Evolutionary conservation across 2,329 filamentous ascomycete species (phyloP).

Genomic region (Hortaea werneckii): DNA sequence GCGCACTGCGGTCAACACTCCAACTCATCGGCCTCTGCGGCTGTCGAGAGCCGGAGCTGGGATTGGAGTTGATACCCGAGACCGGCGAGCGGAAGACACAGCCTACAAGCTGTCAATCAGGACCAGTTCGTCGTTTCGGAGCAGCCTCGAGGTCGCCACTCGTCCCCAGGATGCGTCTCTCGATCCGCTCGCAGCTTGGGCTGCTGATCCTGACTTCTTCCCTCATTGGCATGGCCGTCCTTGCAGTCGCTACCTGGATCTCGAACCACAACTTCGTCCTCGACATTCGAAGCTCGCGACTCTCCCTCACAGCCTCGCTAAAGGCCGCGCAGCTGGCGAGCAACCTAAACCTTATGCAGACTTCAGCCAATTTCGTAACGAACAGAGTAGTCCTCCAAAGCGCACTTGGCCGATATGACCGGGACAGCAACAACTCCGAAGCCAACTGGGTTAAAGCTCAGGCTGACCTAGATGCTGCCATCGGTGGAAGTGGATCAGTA

Average conservation of each 20-base stretch:
- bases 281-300: conserved; percentile 43
- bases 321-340: conserved; percentile 75
- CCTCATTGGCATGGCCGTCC: conserved; percentile 63
- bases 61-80: neutral
- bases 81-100: neutral
- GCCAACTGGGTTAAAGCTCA: conserved; percentile 52
- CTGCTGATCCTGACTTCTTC: conserved; percentile 67
- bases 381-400: conserved; percentile 49
- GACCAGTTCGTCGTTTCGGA: neutral
- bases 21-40: neutral
- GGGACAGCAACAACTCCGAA: conserved; percentile 44
- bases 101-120: neutral
- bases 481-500: conserved; percentile 41
- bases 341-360: conserved; percentile 69
- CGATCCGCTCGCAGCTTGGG: conserved; percentile 79
- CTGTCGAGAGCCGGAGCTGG: neutral
- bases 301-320: conserved; percentile 71
- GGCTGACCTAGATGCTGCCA: conserved; percentile 60
- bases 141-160: neutral
- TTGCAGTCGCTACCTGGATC: conserved; percentile 63
- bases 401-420: conserved; percentile 41
- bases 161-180: conserved; percentile 57
- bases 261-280: conserved; percentile 54
- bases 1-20: neutral
- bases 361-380: conserved; percentile 60